Base-by-base conservation (phyloP, 306 rosid genomes). In the Begonia fuchsioides region DNA sequence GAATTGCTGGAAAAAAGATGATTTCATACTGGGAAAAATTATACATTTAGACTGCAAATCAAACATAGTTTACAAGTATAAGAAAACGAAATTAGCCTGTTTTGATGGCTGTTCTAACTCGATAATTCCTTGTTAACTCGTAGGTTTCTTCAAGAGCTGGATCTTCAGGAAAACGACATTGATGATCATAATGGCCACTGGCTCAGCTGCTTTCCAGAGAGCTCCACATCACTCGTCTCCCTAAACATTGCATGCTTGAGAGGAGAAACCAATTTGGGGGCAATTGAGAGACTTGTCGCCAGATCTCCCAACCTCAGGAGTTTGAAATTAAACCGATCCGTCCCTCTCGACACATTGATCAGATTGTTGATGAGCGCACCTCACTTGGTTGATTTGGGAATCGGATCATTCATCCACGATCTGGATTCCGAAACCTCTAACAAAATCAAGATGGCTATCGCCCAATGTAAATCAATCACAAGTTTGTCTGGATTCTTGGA, bases 81-180 rank as follows among this genome's bases (percentile, higher is more conserved):
- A 26, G 35, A 26, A 26, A 26, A 26, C 5, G 35, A 26, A 8
- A 26, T 26, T 26, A 8, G 35, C 35, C 1, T 4, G 35, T 26
- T 26, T 26, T 5, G 35, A 26, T 6, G 35, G 35, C 35, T 5
- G 7, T 26, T 26, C 35, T 5, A 26, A 26, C 8, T 3, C 8
- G 35, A 26, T 26, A 4, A 5, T 26, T 56, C 13, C 39, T 7
- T 47, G 5, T 26, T 32, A 1, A 20, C 38, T 0, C 0, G 39
- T 55, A 90, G 98, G 78, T 65, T 48, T 65, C 92, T 90, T 46
- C 67, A 75, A 79, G 98, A 81, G 74, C 75, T 90, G 65, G 98
- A 90, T 63, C 76, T 90, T 66, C 98, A 85, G 76, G 98, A 90
- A 62, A 90, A 85, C 66, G 98, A 90, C 43, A 76, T 90, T 17